Evolutionary conservation across 768 basidiomycete genomes (phyloP), one percentile per base, ranked within the genome.

Genomic region (Auricularia sp.): DNA sequence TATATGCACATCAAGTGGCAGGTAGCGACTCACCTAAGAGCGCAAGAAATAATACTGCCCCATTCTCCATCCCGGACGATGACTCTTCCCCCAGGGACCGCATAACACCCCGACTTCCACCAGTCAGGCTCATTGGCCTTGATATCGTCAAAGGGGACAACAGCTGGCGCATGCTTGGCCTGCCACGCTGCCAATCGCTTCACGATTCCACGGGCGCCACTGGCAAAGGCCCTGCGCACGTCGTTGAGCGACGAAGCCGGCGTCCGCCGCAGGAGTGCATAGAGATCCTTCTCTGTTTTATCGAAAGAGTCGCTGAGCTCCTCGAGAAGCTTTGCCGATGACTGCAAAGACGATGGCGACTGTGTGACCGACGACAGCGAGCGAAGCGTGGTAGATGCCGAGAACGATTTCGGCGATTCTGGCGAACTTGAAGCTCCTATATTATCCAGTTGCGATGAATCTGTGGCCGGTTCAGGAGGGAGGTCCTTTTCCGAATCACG

Each of bases 21-120:
- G 10, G 3, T 8, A 7, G 39, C 33, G 39, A 71, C 76, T 21
- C 67, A 87, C 87, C 86, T 87, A 62, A 90, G 74, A 7, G 87
- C 88, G 73, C 87, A 89, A 5, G 89, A 85, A 68, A 90, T 90
- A 61, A 91, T 84, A 71, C 87, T 89, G 7, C 88, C 87, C 87
- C 85, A 87, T 72, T 89, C 88, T 69, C 82, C 79, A 70, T 90
- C 89, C 61, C 82, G 73, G 8, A 90, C 82, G 65, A 89, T 80
- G 3, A 89, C 78, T 70, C 83, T 85, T 7, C 85, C 81, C 3
- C 83, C 83, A n/a, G 88, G 87, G 18, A 88, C 76, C 37, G 81
- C 83, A 76, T 90, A 85, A 70, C 78, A 85, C 8, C 79, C 80
- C 21, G 74, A 75, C 16, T 70, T 73, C 87, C 86, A 89, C 88